Conservation (phyloP, 108 stramenopile species). For the Pseudonitzschia multiseries region DNA sequence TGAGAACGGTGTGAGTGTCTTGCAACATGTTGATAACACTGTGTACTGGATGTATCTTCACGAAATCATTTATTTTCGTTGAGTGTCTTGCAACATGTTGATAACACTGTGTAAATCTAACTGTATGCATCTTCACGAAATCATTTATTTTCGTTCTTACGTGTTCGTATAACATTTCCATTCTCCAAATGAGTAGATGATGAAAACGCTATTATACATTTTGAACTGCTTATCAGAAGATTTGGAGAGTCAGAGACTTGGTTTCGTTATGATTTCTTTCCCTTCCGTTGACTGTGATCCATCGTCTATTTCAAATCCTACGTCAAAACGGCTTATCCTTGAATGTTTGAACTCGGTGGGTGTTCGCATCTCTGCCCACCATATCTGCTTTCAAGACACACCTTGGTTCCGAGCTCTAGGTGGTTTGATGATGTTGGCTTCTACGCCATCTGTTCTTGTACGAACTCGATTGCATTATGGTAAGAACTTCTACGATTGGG, state of each 20-base stretch:
- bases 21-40: neutral
- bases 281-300: constrained; percentile 11
- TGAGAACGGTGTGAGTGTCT: neutral
- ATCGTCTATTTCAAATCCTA: constrained; percentile 9
- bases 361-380: constrained; percentile 8
- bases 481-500: neutral
- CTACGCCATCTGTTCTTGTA: constrained; percentile 3
- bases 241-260: constrained; percentile 22
- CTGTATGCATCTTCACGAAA: neutral
- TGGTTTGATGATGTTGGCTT: constrained; percentile 2
- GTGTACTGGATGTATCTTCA: neutral
- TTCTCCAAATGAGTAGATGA: neutral
- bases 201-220: neutral
- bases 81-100: neutral
- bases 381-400: constrained; percentile 13
- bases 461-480: constrained; percentile 12
- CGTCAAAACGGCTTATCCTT: constrained; percentile 7
- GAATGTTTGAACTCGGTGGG: neutral
- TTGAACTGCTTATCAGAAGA: constrained; percentile 13
- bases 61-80: neutral
- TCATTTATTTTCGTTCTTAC: neutral
- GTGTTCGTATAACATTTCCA: neutral
- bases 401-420: constrained; percentile 15
- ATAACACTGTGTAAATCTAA: neutral
- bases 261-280: constrained; percentile 20